These are phyloP conservation scores for Trichosporon coremiiforme DNA, from an alignment of 1,284 basidiomycete genomes.

Conservation along the genomic window DNA sequence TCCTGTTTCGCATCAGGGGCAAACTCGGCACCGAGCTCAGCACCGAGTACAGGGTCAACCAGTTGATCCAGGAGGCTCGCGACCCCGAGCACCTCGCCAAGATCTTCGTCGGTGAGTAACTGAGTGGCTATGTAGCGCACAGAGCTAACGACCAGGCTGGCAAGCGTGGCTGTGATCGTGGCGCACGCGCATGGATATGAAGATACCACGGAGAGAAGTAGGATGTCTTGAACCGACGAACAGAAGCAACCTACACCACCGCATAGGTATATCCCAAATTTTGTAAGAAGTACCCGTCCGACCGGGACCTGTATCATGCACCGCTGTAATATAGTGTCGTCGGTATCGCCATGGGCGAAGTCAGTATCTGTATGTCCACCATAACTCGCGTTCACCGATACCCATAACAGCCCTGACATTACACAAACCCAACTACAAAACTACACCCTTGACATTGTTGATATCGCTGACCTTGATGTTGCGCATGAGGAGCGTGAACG, in stretches of 20 bases:
- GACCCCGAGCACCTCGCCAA: slow-evolving; percentile 73
- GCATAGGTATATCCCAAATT: not conserved
- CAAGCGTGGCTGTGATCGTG: slow-evolving; percentile 32
- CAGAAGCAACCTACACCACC: not conserved
- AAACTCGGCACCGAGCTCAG: slow-evolving; percentile 84
- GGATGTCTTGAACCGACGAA: no score
- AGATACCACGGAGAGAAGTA: not conserved
- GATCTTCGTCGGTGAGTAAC: slow-evolving; percentile 67
- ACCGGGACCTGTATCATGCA: not conserved
- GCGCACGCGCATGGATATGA: not conserved
- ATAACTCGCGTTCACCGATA: no score
- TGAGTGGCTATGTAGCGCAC: not conserved
- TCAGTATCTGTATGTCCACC: no score
- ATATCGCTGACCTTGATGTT: slow-evolving; percentile 49
- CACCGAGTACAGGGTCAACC: slow-evolving; percentile 90
- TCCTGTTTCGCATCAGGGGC: slow-evolving; percentile 71
- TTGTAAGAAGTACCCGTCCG: not conserved
- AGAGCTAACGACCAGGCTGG: slow-evolving; percentile 30
- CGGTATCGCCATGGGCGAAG: no score
- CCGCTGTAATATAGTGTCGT: not conserved
- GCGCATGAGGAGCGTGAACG: slow-evolving; percentile 39
- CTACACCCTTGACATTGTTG: slow-evolving; percentile 47
- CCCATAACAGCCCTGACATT: not conserved
- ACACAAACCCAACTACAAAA: slow-evolving; percentile 36
- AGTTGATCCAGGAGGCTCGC: slow-evolving; percentile 85